Conservation (phyloP, 352 stramenopile genomes). For the Pythium dissimile region DNA sequence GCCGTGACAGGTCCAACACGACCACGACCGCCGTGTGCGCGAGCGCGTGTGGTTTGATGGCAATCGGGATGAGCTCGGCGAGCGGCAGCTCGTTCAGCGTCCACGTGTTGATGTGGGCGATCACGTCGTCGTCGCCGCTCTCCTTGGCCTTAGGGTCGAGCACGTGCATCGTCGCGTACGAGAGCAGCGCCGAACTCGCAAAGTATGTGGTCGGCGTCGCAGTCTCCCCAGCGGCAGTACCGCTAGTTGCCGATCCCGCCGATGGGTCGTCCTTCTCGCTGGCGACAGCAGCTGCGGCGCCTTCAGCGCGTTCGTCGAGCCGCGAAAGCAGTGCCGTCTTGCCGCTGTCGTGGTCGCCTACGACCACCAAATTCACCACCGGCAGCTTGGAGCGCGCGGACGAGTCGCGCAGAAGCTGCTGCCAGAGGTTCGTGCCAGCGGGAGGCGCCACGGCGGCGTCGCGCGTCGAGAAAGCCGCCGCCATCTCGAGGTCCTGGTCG, state of each 20-base stretch:
- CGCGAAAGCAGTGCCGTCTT: conserved; percentile 66
- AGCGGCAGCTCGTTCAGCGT: conserved; percentile 67
- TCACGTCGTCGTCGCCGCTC: conserved; percentile 54
- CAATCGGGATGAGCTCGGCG: conserved; percentile 64
- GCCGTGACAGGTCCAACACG: conserved; percentile 66
- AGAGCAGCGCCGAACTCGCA: conserved; percentile 44
- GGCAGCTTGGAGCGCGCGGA: conserved; percentile 76
- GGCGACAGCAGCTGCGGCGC: conserved; percentile 1
- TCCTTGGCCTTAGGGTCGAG: conserved; percentile 62
- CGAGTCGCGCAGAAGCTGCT: conserved; percentile 80
- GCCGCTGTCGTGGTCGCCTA: conserved; percentile 68
- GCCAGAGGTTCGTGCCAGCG: conserved; percentile 56
- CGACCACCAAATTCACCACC: conserved; percentile 58
- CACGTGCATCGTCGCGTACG: conserved; percentile 62
- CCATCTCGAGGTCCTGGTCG: background rate
- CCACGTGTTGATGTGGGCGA: conserved; percentile 77
- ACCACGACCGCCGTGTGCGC: conserved; percentile 59
- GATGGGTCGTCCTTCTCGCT: background rate
- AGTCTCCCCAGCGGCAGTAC: conserved; percentile 20
- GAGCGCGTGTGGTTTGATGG: conserved; percentile 53
- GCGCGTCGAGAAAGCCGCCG: conserved; percentile 5
- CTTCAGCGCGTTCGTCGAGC: conserved; percentile 41
- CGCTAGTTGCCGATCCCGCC: too few species aligned
- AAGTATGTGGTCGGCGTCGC: conserved; percentile 4
- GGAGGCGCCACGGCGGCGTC: background rate